A percentile compares a stretch with the other conserved stretches of the same genome.
Conservation (phyloP, 805 yeast genomes). For the Myxozyma geophila region DNA sequence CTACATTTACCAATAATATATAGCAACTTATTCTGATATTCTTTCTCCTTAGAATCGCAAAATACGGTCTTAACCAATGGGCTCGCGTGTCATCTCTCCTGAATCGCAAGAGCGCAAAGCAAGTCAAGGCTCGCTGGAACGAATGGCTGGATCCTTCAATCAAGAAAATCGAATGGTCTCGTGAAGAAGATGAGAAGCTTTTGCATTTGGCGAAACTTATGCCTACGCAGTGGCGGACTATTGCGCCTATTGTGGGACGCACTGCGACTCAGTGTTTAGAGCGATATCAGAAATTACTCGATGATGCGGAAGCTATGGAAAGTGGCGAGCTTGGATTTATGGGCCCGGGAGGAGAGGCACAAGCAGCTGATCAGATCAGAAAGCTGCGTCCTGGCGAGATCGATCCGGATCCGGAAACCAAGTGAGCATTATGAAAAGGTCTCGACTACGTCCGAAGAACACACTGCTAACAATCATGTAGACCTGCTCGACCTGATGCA, state of each 20-base stretch:
- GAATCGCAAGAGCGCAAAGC: constrained; percentile 84
- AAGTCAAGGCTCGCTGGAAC: constrained; percentile 90
- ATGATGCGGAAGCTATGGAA: constrained; percentile 52
- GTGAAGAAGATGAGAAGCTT: constrained; percentile 75
- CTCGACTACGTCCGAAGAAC: neutral
- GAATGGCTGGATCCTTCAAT: constrained; percentile 83
- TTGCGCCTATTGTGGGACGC: constrained; percentile 78
- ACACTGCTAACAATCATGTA: neutral
- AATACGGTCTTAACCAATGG: constrained; percentile 96
- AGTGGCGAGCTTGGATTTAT: constrained; percentile 48
- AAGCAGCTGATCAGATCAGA: constrained; percentile 46
- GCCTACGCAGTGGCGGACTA: constrained; percentile 95
- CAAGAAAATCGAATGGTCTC: constrained; percentile 67
- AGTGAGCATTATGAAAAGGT: constrained; percentile 35
- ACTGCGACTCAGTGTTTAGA: constrained; percentile 88
- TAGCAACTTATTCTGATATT: neutral
- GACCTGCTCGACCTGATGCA: constrained; percentile 79
- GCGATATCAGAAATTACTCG: constrained; percentile 74
- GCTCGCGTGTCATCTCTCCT: constrained; percentile 84
- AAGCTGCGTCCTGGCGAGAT: constrained; percentile 55
- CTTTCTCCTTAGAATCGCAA: constrained; percentile 57
- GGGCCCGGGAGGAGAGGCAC: constrained; percentile 60
- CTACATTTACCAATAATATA: neutral
- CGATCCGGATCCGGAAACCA: constrained; percentile 75
- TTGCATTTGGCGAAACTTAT: constrained; percentile 66